These are phyloP conservation scores for Calonectria hongkongensis DNA, from an alignment of 2,329 filamentous ascomycete species.

Conservation along the genomic window DNA sequence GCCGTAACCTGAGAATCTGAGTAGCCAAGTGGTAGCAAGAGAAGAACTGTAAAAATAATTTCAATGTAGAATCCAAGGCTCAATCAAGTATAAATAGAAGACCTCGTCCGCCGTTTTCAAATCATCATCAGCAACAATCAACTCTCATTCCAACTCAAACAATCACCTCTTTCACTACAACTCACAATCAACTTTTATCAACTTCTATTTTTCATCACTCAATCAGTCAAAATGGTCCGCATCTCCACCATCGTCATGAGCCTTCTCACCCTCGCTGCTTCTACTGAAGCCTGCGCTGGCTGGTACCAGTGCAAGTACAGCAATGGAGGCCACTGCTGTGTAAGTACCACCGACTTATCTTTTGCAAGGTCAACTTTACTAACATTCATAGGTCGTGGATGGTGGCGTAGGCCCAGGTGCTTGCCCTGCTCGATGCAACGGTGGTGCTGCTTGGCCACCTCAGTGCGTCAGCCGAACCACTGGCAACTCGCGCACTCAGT, in stretches of 20 bases:
- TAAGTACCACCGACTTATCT: neutral
- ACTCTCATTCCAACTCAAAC: neutral
- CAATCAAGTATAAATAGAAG: neutral
- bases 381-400: neutral
- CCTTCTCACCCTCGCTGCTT: conserved; percentile 1
- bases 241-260: neutral
- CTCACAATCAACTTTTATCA: neutral
- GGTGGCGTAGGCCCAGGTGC: neutral
- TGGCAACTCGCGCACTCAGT: conserved; percentile 11
- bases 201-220: no score
- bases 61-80: neutral
- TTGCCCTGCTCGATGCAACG: conserved; percentile 4
- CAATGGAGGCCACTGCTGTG: conserved; percentile 13
- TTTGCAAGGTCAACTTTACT: neutral
- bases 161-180: neutral
- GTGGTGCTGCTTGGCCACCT: neutral
- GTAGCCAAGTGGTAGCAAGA: no score
- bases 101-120: neutral
- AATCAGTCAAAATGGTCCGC: conserved; percentile 10
- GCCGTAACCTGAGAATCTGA: no score
- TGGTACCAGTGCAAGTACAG: conserved; percentile 14
- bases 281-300: neutral
- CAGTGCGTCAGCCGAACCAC: conserved; percentile 7
- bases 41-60: no score
- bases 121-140: conserved; percentile 3